phyloP scores from a whole-genome alignment of 495 filamentous ascomycete genomes.

The Tuber borchii region DNA sequence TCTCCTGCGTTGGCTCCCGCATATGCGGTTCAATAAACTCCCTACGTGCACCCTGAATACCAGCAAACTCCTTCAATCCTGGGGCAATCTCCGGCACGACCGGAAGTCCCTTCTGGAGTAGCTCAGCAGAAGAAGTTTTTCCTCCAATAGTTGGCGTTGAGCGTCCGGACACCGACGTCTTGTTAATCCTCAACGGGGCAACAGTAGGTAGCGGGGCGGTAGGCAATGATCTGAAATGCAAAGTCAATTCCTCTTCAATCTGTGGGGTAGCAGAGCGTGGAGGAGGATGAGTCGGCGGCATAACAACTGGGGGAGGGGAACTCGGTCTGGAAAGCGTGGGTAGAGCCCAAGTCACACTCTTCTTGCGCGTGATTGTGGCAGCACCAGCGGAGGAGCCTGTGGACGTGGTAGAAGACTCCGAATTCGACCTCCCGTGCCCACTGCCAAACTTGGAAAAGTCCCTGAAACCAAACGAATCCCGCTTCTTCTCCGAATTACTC shows the following conservation, averaged over 20 bases:
- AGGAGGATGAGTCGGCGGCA: constrained; percentile 39
- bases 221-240: constrained; percentile 35
- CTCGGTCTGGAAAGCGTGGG: constrained; percentile 27
- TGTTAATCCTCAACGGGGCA: constrained; percentile 39
- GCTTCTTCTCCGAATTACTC: constrained; percentile 29
- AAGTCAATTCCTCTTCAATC: constrained; percentile 38
- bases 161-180: constrained; percentile 17
- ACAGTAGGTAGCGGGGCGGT: constrained; percentile 30
- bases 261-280: constrained; percentile 31
- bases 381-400: constrained; percentile 34
- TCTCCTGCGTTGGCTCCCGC: constrained; percentile 40
- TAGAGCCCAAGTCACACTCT: constrained; percentile 38
- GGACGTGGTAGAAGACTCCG: constrained; percentile 30
- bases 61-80: neutral
- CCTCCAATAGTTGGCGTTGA: constrained; percentile 21
- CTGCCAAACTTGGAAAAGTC: constrained; percentile 32
- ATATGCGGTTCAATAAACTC: constrained; percentile 39
- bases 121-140: constrained; percentile 11
- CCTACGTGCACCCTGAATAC: constrained; percentile 11
- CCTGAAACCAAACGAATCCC: constrained; percentile 29
- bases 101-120: constrained; percentile 29
- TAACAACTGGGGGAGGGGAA: constrained; percentile 29
- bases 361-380: constrained; percentile 29
- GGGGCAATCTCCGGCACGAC: constrained; percentile 7
- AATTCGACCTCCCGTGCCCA: constrained; percentile 33